Conservation (phyloP, 176 grass and related monocot genomes). For the Pontederia crassipes region DNA sequence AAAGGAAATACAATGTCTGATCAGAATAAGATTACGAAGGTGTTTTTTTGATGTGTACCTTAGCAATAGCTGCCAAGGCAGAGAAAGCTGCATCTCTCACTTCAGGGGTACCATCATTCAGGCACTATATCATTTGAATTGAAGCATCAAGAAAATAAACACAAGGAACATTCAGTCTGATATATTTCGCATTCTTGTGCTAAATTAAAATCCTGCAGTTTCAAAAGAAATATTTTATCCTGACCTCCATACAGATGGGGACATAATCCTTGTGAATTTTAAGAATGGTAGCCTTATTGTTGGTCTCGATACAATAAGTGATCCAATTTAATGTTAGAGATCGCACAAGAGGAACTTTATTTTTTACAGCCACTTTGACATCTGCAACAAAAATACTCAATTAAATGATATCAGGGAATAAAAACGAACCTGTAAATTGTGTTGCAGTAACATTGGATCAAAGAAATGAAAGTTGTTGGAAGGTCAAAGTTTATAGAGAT, state of each 20-base stretch:
- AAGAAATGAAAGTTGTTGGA: too few species aligned
- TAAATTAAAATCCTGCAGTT: not conserved
- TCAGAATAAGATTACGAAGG: not conserved
- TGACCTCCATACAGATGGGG: conserved; percentile 97
- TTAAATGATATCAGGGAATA: not conserved
- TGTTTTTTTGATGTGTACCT: conserved; percentile 38
- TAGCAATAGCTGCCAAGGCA: conserved; percentile 76
- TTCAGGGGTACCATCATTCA: conserved; percentile 97
- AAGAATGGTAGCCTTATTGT: conserved; percentile 75
- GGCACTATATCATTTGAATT: conserved; percentile 43
- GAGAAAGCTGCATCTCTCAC: conserved; percentile 87
- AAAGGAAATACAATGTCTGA: not conserved
- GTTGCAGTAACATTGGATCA: too few species aligned
- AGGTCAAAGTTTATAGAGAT: too few species aligned
- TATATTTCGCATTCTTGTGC: not conserved
- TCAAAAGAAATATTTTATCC: not conserved
- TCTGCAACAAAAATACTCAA: conserved; percentile 44
- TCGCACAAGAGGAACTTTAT: conserved; percentile 92
- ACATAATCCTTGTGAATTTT: conserved; percentile 99
- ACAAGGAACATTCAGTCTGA: not conserved
- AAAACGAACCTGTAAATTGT: too few species aligned
- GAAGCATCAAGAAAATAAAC: not conserved
- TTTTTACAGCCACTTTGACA: conserved; percentile 83
- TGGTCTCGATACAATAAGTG: conserved; percentile 88
- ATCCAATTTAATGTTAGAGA: conserved; percentile 85